These are phyloP conservation scores for Xylariales sp. DNA, from an alignment of 2,329 filamentous ascomycete genomes.

Conservation along the genomic window DNA sequence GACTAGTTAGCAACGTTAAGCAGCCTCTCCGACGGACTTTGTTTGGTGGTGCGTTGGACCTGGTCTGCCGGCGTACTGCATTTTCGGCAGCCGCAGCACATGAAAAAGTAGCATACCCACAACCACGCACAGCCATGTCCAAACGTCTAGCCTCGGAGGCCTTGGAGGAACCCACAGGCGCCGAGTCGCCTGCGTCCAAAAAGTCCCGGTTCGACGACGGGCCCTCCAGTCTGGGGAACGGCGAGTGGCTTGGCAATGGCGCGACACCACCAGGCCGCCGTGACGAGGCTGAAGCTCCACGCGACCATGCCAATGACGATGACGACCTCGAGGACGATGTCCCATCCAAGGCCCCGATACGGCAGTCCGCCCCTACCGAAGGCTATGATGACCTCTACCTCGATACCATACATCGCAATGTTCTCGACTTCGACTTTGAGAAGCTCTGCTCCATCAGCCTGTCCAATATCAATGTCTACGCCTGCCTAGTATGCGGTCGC, in stretches of 20 bases:
- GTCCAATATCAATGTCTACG: conserved; percentile 98
- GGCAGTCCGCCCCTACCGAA: conserved; percentile 74
- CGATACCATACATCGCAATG: conserved; percentile 89
- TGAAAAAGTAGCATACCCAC: background rate
- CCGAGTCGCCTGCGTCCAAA: conserved; percentile 56
- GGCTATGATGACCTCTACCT: conserved; percentile 96
- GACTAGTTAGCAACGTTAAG: too few species aligned
- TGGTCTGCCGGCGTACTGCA: too few species aligned
- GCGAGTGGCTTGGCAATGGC: conserved; percentile 12
- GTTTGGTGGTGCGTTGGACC: too few species aligned
- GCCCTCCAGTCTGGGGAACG: conserved; percentile 13
- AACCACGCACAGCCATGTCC: conserved; percentile 34
- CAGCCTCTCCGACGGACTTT: too few species aligned
- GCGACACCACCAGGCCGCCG: conserved; percentile 17
- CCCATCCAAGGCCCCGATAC: conserved; percentile 41
- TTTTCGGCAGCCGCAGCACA: too few species aligned
- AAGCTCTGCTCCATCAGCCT: conserved; percentile 95
- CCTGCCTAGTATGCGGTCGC: conserved; percentile 94
- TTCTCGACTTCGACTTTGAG: conserved; percentile 97
- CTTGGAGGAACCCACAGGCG: conserved; percentile 50
- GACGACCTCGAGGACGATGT: conserved; percentile 35
- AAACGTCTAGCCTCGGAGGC: conserved; percentile 59
- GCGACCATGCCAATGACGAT: conserved; percentile 31
- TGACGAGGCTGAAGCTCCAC: conserved; percentile 22
- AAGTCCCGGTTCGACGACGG: conserved; percentile 48